Evolutionary conservation across 1,139 yeast species (phyloP).

Genomic region (Suhomyces yuchorum): DNA sequence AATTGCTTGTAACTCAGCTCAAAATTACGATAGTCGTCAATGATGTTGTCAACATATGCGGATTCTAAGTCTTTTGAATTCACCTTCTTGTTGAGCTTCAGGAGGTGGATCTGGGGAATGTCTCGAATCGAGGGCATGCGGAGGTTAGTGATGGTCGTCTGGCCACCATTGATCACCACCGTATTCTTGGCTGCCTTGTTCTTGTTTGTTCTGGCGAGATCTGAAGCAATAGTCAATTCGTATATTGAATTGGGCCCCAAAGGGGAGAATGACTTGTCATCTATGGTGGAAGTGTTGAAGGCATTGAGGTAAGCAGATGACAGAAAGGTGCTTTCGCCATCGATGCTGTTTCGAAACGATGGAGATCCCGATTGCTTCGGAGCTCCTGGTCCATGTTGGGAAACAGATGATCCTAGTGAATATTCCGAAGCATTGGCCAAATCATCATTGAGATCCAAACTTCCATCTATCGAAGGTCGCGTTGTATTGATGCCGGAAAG

Average conservation of each 20-base stretch:
- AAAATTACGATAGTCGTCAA: conserved; percentile 57
- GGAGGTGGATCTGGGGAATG: conserved; percentile 79
- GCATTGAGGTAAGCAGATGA: conserved; percentile 34
- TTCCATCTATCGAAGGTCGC: conserved; percentile 34
- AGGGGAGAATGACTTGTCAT: conserved; percentile 49
- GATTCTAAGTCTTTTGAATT: conserved; percentile 48
- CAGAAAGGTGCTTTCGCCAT: conserved; percentile 39
- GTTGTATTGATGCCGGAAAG: conserved; percentile 8
- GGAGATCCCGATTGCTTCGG: conserved; percentile 25
- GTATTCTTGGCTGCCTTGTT: conserved; percentile 35
- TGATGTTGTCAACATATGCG: conserved; percentile 43
- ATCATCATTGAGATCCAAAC: conserved; percentile 42
- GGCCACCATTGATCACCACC: conserved; percentile 46
- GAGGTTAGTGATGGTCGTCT: conserved; percentile 45
- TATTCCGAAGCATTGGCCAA: conserved; percentile 34
- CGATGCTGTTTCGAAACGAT: conserved; percentile 40
- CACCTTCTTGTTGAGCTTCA: conserved; percentile 55
- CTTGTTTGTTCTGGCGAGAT: conserved; percentile 42
- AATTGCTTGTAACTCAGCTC: conserved; percentile 51
- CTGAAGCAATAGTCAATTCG: conserved; percentile 67
- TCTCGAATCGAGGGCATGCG: conserved; percentile 76
- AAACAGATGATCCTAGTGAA: conserved; percentile 21
- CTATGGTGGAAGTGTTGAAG: conserved; percentile 25
- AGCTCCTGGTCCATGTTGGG: conserved; percentile 18
- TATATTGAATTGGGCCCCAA: conserved; percentile 79